Evolutionary conservation across 2,329 filamentous ascomycete species (phyloP), one percentile per base, ranked within the genome.

Genomic region (Microsporum canis): DNA sequence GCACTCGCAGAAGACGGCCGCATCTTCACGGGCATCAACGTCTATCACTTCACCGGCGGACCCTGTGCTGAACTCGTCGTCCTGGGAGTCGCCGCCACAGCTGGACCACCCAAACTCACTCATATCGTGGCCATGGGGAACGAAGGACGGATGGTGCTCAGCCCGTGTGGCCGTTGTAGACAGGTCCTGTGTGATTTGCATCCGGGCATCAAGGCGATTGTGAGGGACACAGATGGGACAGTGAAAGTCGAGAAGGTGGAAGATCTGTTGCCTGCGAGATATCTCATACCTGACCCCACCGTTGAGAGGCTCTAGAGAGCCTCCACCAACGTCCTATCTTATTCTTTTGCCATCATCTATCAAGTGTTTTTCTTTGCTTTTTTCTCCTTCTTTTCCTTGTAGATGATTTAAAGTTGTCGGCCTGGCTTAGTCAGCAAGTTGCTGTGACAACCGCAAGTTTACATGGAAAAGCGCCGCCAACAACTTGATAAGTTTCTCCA

Each of bases 51-150:
- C 64, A 70, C 65, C 0, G 68, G 69, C n/a, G 68, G 69, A 1
- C 69, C 69, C 23, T 71, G 69, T 60, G 69, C 69, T 7, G 68
- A 70, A 47, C 65, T 70, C 8, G 69, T 70, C 17, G 66, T 67
- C 8, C 61, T 71, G 27, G 69, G 69, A 5, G 63, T 62, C 17
- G 69, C 68, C 1, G 69, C 69, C 0, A 65, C 64, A 1, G 68
- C 67, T 1, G 68, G 65, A 6, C 63, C 60, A 3, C 41, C 57
- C 29, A 59, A 62, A 33, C 60, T 71, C 23, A 69, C 65, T 3
- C 64, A 67, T 57, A 68, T 70, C 23, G 69, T 70, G 31, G 67
- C 68, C 0, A 61, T 70, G 8, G 67, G 57, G 8, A 67, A 68
- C 53, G 62, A 66, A 10, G 61, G 64, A 31, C 60, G 65, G 7